phyloP scores from a whole-genome alignment of 257 asterid genomes.

The Nicotiana tomentosiformis region DNA sequence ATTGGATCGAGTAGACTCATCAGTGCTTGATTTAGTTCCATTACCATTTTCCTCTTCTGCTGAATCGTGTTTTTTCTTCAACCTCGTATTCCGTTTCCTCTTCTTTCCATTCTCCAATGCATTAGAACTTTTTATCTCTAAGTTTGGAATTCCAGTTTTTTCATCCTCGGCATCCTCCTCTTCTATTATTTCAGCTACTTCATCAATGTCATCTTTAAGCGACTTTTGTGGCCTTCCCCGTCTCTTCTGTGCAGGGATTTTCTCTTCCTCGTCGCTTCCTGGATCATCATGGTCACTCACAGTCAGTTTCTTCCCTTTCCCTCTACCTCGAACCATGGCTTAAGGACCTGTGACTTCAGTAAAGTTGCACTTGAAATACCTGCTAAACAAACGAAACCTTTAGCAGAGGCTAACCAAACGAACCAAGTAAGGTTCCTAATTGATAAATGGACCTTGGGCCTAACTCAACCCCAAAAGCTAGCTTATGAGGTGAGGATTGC shows the following conservation, averaged over 20 bases:
- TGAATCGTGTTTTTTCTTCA: conserved; percentile 24
- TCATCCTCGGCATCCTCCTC: conserved; percentile 34
- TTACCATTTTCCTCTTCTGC: conserved; percentile 35
- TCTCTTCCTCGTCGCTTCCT: conserved; percentile 46
- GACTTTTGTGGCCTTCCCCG: conserved; percentile 54
- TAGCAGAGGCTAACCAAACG: too few species aligned
- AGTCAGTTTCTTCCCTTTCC: conserved; percentile 39
- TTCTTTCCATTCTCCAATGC: conserved; percentile 32
- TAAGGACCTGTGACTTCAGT: not conserved
- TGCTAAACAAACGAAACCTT: conserved; percentile 4
- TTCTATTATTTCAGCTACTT: conserved; percentile 31
- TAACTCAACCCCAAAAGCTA: too few species aligned
- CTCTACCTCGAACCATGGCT: conserved; percentile 40
- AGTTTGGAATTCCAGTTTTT: conserved; percentile 16
- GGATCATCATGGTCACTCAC: conserved; percentile 33
- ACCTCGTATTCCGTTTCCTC: conserved; percentile 16
- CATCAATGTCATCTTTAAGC: conserved; percentile 35
- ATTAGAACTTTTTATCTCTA: conserved; percentile 19
- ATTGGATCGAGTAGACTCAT: conserved; percentile 23
- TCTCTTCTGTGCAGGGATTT: conserved; percentile 39
- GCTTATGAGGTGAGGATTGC: too few species aligned
- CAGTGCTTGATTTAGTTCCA: conserved; percentile 28
- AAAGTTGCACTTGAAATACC: conserved; percentile 13
- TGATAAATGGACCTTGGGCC: not conserved
- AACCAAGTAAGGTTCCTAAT: too few species aligned